Evolutionary conservation across 2,329 filamentous ascomycete species (phyloP).

Genomic region (Cladosporium sp.): DNA sequence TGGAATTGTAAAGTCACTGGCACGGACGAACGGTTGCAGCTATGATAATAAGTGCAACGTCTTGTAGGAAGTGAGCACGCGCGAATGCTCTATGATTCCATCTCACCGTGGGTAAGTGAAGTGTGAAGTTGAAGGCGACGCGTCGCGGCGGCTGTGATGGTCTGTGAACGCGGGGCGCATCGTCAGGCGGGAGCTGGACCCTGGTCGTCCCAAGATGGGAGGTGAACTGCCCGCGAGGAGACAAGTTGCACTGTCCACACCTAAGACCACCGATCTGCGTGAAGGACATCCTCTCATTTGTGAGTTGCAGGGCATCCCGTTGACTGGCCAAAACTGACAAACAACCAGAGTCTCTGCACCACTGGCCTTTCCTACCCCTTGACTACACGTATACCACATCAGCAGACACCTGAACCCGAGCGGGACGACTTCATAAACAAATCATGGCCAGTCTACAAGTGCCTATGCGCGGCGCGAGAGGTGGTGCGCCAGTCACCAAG

Average conservation of each 20-base stretch:
- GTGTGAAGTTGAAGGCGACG: background rate
- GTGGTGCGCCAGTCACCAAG: constrained; percentile 63
- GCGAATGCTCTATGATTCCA: background rate
- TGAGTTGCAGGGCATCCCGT: background rate
- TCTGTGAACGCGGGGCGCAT: constrained; percentile 5
- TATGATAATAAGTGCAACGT: background rate
- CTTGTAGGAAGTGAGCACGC: background rate
- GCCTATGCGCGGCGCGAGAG: constrained; percentile 24
- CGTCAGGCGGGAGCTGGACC: background rate
- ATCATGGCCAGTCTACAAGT: constrained; percentile 25
- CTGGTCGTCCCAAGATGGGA: background rate
- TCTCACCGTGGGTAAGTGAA: background rate
- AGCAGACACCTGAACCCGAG: background rate
- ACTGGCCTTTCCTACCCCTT: background rate
- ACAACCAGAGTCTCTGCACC: background rate
- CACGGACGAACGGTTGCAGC: too few relatives aligned
- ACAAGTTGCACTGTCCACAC: constrained; percentile 7
- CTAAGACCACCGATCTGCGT: background rate
- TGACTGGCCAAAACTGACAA: background rate
- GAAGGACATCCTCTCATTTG: background rate
- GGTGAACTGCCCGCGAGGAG: constrained; percentile 3
- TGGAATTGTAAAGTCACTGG: too few relatives aligned
- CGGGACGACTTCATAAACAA: constrained; percentile 9
- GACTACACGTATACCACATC: constrained; percentile 9
- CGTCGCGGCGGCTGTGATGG: background rate